phyloP scores from a whole-genome alignment of 2,329 filamentous ascomycete species.

The Pseudogymnoascus sp. region DNA sequence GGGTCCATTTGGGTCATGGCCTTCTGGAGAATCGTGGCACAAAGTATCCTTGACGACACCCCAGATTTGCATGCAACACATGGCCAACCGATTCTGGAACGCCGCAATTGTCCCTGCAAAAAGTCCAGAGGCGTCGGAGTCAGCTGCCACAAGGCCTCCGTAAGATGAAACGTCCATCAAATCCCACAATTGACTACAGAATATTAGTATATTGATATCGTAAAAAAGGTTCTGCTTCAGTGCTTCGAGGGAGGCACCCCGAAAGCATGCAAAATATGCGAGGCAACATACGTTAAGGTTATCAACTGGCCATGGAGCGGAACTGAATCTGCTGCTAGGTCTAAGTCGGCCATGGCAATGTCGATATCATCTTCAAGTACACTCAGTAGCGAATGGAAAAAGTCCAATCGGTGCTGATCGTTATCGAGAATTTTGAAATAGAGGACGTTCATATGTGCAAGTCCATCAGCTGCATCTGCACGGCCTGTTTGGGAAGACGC shows the following conservation, averaged over 20 bases:
- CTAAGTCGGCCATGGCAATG: conserved; percentile 56
- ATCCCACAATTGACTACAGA: conserved; percentile 5
- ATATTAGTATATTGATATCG: background rate
- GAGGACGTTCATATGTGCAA: conserved; percentile 67
- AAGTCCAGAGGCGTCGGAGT: background rate
- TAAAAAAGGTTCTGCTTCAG: background rate
- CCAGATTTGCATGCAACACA: conserved; percentile 66
- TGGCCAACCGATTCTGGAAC: conserved; percentile 46
- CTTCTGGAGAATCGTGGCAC: conserved; percentile 92
- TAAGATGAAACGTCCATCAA: conserved; percentile 5
- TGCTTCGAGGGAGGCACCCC: background rate
- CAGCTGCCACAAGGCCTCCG: conserved; percentile 12
- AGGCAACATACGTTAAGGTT: conserved; percentile 47
- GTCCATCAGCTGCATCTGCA: conserved; percentile 86
- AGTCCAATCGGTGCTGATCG: conserved; percentile 34
- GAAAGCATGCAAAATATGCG: background rate
- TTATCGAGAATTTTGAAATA: conserved; percentile 49
- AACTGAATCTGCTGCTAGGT: conserved; percentile 54
- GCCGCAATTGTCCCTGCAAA: background rate
- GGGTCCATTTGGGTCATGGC: conserved; percentile 70
- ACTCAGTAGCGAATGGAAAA: conserved; percentile 50
- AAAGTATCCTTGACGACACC: conserved; percentile 63
- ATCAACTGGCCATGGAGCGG: conserved; percentile 65
- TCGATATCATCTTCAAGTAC: conserved; percentile 57
- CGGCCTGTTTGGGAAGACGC: conserved; percentile 64